These are phyloP conservation scores for Colletotrichum musicola DNA, from an alignment of 2,329 filamentous ascomycete species.

Conservation along the genomic window DNA sequence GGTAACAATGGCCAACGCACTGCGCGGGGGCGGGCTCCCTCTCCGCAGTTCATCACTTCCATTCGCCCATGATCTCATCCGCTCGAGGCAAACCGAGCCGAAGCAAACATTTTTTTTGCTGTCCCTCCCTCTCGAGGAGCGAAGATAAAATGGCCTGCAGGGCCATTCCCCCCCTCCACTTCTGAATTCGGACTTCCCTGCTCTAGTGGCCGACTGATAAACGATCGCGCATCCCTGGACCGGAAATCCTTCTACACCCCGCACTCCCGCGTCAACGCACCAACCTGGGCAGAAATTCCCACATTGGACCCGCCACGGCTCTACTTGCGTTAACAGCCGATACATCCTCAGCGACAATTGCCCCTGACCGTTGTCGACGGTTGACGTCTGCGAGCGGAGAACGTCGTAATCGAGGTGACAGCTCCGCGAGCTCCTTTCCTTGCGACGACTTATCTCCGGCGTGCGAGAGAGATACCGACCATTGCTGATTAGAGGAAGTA, in stretches of 20 bases:
- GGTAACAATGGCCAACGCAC: too few relatives aligned
- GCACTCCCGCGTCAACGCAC: background rate
- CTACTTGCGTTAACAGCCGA: conserved; percentile 18
- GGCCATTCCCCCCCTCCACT: background rate
- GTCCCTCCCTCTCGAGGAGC: too few relatives aligned
- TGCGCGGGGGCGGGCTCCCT: background rate
- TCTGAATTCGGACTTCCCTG: conserved; percentile 1
- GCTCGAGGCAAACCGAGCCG: background rate
- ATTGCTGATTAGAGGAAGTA: conserved; percentile 3
- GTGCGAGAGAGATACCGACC: background rate
- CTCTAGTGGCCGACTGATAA: conserved; percentile 33
- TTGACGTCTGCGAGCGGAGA: conserved; percentile 2
- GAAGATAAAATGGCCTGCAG: conserved; percentile 10
- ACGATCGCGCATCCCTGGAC: background rate
- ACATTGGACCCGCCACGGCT: conserved; percentile 11
- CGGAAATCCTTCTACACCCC: background rate
- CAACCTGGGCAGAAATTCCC: too few relatives aligned
- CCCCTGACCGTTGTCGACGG: background rate
- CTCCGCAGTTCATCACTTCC: background rate
- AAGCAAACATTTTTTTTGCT: background rate
- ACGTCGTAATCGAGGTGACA: background rate
- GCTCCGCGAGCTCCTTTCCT: background rate
- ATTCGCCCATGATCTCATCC: background rate
- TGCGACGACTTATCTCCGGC: conserved; percentile 7
- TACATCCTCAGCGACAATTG: background rate